phyloP scores from a whole-genome alignment of 768 basidiomycete genomes.

The Suillus paluster region DNA sequence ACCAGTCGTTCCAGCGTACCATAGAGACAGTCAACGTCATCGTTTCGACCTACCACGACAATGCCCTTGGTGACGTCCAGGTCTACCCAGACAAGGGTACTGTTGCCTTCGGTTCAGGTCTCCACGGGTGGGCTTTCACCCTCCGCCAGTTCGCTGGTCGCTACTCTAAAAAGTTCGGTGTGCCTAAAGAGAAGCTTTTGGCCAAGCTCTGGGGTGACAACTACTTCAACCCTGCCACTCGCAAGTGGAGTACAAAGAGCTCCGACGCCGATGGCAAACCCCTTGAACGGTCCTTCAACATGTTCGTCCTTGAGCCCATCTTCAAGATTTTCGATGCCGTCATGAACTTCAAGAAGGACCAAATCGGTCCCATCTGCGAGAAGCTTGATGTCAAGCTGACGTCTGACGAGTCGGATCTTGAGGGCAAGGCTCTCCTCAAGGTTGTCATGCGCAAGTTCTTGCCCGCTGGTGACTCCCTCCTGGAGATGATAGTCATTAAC shows the following conservation, averaged over 20 bases:
- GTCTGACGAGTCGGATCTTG: slow-evolving; percentile 88
- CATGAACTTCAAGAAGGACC: slow-evolving; percentile 99
- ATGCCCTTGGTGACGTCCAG: slow-evolving; percentile 94
- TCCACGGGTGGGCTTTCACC: slow-evolving; percentile 99
- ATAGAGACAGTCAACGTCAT: slow-evolving; percentile 99
- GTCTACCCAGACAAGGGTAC: slow-evolving; percentile 99
- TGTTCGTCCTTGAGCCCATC: slow-evolving; percentile 98
- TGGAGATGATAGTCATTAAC: slow-evolving; percentile 99
- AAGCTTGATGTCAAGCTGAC: slow-evolving; percentile 95
- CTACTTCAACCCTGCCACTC: slow-evolving; percentile 96
- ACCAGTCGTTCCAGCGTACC: slow-evolving; percentile 97
- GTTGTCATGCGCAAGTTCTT: slow-evolving; percentile 99
- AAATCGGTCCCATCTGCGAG: slow-evolving; percentile 81
- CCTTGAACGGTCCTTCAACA: slow-evolving; percentile 98
- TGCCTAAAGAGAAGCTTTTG: slow-evolving; percentile 99
- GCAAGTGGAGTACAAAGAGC: slow-evolving; percentile 91
- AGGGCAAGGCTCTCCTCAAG: slow-evolving; percentile 96
- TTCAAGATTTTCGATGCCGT: slow-evolving; percentile 98
- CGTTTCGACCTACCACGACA: slow-evolving; percentile 96
- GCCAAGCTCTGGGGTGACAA: slow-evolving; percentile 98
- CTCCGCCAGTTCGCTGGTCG: slow-evolving; percentile 95
- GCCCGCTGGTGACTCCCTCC: slow-evolving; percentile 95
- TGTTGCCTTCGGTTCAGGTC: slow-evolving; percentile 98
- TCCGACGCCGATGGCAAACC: slow-evolving; percentile 80
- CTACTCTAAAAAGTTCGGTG: slow-evolving; percentile 99